Evolutionary conservation across 495 filamentous ascomycete genomes (phyloP), one percentile per base, ranked within the genome.

Genomic region (Xylaria sp.): DNA sequence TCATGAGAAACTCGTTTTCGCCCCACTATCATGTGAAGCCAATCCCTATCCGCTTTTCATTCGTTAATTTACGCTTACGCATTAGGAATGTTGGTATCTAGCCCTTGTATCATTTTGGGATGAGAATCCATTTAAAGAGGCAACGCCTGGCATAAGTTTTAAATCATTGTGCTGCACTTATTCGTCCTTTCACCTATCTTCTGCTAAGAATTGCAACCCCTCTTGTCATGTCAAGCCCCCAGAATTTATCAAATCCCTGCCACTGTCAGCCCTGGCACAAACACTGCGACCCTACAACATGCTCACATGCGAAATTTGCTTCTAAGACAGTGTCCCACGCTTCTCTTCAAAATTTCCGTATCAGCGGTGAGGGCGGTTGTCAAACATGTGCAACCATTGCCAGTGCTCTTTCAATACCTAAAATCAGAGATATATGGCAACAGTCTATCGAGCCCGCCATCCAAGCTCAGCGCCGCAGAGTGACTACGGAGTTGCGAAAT

Each of bases 241-340:
- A 24, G 17, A 57, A 17, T 33, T 12, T 26, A 14, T 57, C 52
- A 14, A 26, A 11, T 12, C 52, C 52, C 9, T 57, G 52, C 52
- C 26, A 57, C 26, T 57, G 52, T 31, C 52, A 8, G 15, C 26
- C 21, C 12, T 57, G 52, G 52, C 52, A 57, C 26, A 29, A 3
- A 57, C 31, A 57, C 33, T 57, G 52, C 21, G 52, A 57, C 5
- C 5, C 52, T 57, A 21, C 50, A 53, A 57, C 21, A 57, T 57
- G 52, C 26, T 33, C 26, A 57, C 52, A 57, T 5, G 52, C 52
- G 26, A 57, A 57, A 14, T 33, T 31, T 26, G 52, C 52, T 8
- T 57, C 52, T 17, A 3, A 31, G 33, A 14, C 8, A 57, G 24
- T 31, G 21, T 26, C 52, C 3, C 8, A 6, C 1, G 26, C 15